Evolutionary conservation across 768 basidiomycete species (phyloP).

Genomic region (Gloeophyllum trabeum): DNA sequence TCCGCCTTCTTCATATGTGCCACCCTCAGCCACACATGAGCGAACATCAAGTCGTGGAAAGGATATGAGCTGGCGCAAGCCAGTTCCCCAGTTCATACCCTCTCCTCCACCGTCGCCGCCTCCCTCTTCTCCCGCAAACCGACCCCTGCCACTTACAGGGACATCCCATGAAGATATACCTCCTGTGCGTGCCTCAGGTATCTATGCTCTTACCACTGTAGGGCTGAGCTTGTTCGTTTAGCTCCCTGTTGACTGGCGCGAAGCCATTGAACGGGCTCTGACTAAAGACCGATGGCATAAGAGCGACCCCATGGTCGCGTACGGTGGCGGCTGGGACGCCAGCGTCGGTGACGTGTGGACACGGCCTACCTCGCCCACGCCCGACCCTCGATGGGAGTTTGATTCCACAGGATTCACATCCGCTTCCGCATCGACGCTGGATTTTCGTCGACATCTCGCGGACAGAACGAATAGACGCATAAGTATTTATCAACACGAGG

Average conservation of each 20-base stretch:
- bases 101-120: conserved; percentile 39
- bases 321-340: no score
- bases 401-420: no score
- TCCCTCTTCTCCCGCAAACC: conserved; percentile 1
- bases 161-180: conserved; percentile 9
- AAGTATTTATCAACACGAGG: no score
- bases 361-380: no score
- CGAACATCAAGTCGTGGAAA: background rate
- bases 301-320: no score
- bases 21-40: no score
- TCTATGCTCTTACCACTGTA: background rate
- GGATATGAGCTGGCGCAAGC: conserved; percentile 56
- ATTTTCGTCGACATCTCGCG: no score
- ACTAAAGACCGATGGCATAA: conserved; percentile 1
- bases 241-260: conserved; percentile 17
- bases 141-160: background rate
- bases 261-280: conserved; percentile 9
- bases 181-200: conserved; percentile 10
- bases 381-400: no score
- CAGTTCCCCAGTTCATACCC: conserved; percentile 55
- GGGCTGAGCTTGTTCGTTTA: conserved; percentile 3
- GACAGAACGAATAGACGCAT: no score
- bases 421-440: no score
- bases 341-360: no score
- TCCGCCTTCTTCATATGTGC: background rate